These are phyloP conservation scores for Wickerhamiella azyma DNA, from an alignment of 805 yeast genomes.

Conservation along the genomic window DNA sequence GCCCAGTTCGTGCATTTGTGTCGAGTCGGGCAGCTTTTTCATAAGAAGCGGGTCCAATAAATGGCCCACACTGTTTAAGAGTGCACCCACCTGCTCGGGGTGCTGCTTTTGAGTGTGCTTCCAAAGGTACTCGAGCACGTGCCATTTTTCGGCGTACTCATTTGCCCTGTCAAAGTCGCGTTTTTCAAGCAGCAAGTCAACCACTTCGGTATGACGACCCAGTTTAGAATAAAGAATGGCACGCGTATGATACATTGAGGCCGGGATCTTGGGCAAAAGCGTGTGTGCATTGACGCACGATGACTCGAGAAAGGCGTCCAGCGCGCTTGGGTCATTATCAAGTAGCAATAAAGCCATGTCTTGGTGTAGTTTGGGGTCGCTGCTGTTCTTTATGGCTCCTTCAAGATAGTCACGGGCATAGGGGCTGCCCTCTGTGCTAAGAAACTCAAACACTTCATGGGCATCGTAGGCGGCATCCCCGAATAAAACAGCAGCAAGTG, in stretches of 20 bases:
- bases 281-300: conserved; percentile 27
- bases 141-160: not conserved
- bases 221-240: conserved; percentile 1
- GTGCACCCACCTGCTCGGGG: not conserved
- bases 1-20: not conserved
- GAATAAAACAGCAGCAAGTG: not conserved
- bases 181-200: not conserved
- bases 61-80: conserved; percentile 3
- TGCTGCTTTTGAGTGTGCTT: not conserved
- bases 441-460: conserved; percentile 2
- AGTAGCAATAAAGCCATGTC: conserved; percentile 15
- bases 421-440: not conserved
- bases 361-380: conserved; percentile 11
- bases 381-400: not conserved
- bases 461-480: not conserved
- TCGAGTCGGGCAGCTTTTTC: not conserved
- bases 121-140: not conserved
- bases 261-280: conserved; percentile 37
- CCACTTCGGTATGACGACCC: conserved; percentile 4
- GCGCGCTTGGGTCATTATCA: conserved; percentile 8
- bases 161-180: not conserved
- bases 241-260: not conserved
- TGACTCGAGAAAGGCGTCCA: conserved; percentile 1
- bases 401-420: conserved; percentile 3
- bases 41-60: not conserved